Evolutionary conservation across 1,139 yeast species (phyloP), one percentile per base, ranked within the genome.

Genomic region (Geotrichum reessii): DNA sequence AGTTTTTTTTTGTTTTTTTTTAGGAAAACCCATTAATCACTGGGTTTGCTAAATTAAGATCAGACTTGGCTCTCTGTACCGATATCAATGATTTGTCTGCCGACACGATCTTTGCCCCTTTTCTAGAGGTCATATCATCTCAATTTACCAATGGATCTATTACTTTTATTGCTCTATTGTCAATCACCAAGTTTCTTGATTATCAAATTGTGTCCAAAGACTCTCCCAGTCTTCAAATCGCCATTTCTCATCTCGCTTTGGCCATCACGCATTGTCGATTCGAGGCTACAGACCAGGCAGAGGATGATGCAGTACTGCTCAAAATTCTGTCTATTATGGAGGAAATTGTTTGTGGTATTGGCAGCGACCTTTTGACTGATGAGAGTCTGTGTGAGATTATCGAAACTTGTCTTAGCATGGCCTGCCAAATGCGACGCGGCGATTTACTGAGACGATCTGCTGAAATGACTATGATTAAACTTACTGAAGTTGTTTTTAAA

Each of bases 221-320:
- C 0, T 79, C 84, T 4, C 71, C 73, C 21, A 81, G 84, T 44
- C 79, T 89, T 47, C 67, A 66, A 21, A 61, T 63, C 66, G 83
- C 73, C 58, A 73, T 87, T 63, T 77, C 83, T 14, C 86, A 85
- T 66, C 77, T 86, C 58, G 81, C 86, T 21, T 81, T 88, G 19
- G 87, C 97, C 0, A 79, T 95, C 60, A 89, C 98, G 0, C 97
- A 91, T 69, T 93, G 99, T 72, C 82, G 97, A 46, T 95, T 93
- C 70, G 98, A 93, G 74, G 97, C 97, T 1, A 88, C 95, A 0
- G 97, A 92, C 69, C 96, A 91, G 70, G 82, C 86, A 49, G 86
- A 92, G 48, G 99, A 95, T 73, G 99, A 95, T 69, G 89, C 96
- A 0, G 95, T 95, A 4, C 76, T 95, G 57, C 78, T 92, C 57